phyloP scores from a whole-genome alignment of 2,329 filamentous ascomycete species.

The Penicillium rolfsii region DNA sequence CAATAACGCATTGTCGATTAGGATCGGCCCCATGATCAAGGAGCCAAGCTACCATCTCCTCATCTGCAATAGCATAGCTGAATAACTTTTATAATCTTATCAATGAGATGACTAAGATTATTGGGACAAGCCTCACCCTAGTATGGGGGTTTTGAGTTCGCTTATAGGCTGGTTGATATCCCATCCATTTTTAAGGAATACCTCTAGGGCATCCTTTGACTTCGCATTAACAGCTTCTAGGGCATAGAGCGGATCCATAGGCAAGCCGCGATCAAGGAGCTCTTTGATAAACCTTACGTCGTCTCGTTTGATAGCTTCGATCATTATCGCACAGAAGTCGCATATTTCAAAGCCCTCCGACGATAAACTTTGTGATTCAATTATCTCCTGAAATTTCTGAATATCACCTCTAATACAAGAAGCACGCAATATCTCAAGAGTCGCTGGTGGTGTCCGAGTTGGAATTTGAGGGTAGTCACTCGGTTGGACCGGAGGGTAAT shows the following conservation, averaged over 20 bases:
- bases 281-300: slow-evolving; percentile 20
- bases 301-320: slow-evolving; percentile 25
- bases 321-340: slow-evolving; percentile 24
- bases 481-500: neutral
- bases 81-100: neutral
- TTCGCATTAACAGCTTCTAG: slow-evolving; percentile 19
- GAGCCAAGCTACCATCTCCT: slow-evolving; percentile 32
- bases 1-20: slow-evolving; percentile 29
- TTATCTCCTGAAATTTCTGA: slow-evolving; percentile 12
- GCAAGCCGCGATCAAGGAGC: slow-evolving; percentile 25
- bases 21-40: slow-evolving; percentile 34
- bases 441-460: slow-evolving; percentile 6
- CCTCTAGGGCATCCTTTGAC: slow-evolving; percentile 16
- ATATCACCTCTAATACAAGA: slow-evolving; percentile 11
- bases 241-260: slow-evolving; percentile 22
- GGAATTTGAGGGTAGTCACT: slow-evolving; percentile 7
- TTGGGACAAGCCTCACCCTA: slow-evolving; percentile 24
- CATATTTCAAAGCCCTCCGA: slow-evolving; percentile 21
- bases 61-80: slow-evolving; percentile 26
- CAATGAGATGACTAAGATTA: slow-evolving; percentile 5
- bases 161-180: slow-evolving; percentile 30
- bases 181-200: slow-evolving; percentile 25
- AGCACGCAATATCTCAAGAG: slow-evolving; percentile 7
- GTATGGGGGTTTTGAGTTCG: slow-evolving; percentile 24
- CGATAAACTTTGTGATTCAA: slow-evolving; percentile 6